phyloP scores from a whole-genome alignment of 1,284 basidiomycete genomes.

The Ustilago trichophora region DNA sequence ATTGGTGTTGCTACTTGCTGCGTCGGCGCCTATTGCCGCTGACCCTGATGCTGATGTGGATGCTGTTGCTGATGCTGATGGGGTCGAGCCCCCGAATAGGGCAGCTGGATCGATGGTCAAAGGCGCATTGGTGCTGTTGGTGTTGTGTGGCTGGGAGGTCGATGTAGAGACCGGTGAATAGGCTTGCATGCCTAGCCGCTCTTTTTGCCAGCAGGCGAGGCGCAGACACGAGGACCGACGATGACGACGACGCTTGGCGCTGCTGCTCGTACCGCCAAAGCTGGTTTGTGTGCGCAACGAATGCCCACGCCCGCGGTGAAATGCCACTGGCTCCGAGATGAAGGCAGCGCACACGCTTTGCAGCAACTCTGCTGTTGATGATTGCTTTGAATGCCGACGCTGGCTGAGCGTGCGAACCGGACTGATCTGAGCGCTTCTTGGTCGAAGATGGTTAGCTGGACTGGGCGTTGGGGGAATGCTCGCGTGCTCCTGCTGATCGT shows the following conservation, averaged over 20 bases:
- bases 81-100: background rate
- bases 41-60: background rate
- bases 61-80: background rate
- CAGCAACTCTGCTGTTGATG: no score
- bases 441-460: no score
- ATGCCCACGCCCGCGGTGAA: no score
- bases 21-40: constrained; percentile 9
- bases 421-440: no score
- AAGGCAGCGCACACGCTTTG: no score
- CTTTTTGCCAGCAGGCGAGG: background rate
- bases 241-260: background rate
- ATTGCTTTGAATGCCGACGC: no score
- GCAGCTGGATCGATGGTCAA: constrained; percentile 39
- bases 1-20: constrained; percentile 2
- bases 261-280: background rate
- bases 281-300: background rate
- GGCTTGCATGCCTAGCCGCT: constrained; percentile 38
- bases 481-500: no score
- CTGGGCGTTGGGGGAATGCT: background rate
- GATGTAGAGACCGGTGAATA: constrained; percentile 14
- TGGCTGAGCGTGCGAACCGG: no score
- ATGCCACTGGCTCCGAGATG: no score
- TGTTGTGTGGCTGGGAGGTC: constrained; percentile 4
- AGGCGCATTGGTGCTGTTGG: constrained; percentile 10
- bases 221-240: background rate